Evolutionary conservation across 148 eudicot genomes (phyloP), one percentile per base, ranked within the genome.

Genomic region (Vaccinium vitisidaea): DNA sequence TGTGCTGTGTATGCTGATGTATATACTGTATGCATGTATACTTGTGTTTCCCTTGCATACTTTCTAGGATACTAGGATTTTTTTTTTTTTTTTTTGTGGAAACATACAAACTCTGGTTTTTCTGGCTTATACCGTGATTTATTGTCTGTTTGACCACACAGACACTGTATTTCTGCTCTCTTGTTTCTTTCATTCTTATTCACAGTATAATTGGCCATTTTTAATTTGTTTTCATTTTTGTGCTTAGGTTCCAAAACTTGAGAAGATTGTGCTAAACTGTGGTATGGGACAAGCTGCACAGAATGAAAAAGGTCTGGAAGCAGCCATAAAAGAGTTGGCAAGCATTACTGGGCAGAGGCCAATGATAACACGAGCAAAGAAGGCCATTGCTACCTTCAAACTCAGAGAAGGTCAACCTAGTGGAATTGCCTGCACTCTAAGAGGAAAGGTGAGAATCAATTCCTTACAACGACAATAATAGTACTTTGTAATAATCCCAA

Each of bases 231-330:
- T n/a, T 71, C 82, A 83, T 75, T 82, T n/a, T 81, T 84, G 32
- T 85, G 85, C 10, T 78, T 87, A 97, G 99, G 93, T 97, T 82
- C 99, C 99, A 9, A 97, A 97, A 85, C 67, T 97, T 87, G 92
- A 92, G 39, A 97, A 97, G 88, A 89, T 97, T 67, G 98, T 95
- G 27, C 95, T 97, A 88, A 97, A 96, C 77, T 96, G 97, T 86
- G 99, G 98, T 55, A 96, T 96, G 82, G 99, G 98, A 32, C 97
- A 94, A 79, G 99, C 99, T 83, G 95, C 95, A 21, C 99, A 97
- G 86, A 97, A 97, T 88, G 91, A 93, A 16, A 97, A 95, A 91
- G 99, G 98, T 84, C 86, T 97, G 89, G 99, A 97, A 21, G 91
- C 95, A 83, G 98, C 97, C 75, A 84, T 97, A 53, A 93, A 88